Evolutionary conservation across 257 asterid genomes (phyloP), one percentile per base, ranked within the genome.

Genomic region (Nicotiana tomentosiformis): DNA sequence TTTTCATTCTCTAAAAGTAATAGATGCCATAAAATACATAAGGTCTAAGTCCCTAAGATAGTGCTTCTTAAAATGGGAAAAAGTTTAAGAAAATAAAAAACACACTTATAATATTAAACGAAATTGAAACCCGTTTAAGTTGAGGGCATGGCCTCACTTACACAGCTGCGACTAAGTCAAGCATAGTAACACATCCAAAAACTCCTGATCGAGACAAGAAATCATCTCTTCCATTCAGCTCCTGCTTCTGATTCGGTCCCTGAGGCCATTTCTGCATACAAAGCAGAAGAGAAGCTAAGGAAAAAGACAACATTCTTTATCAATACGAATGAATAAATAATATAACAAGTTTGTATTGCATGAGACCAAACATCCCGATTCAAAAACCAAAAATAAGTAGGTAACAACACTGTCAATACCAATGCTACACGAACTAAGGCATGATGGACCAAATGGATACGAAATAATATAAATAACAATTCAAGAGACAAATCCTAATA

Each of bases 171-270:
- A 88, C 86, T 84, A 91, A 93, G 86, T 90, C 89, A 90, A 87
- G 89, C 90, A 89, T 82, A 88, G 90, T 88, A 88, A 87, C 87
- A 91, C 85, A 89, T 85, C 82, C 86, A 88, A 82, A 87, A 76
- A 79, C 87, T 86, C 90, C 80, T 29, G 64, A 76, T 14, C 29
- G 64, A 51, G 43, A 76, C 29, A 80, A 66, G 67, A 72, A 76
- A 69, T 58, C 87, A 66, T 66, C 82, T 81, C 82, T 78, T 62
- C 65, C 86, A 70, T 26, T 93, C 91, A 91, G 90, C 97, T 92
- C 90, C 99, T 91, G 98, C 98, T 95, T 89, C 99, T 90, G 90
- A 94, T 95, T 64, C 98, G 90, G 4, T 93, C 97, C 88, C 94
- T 90, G 66, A 89, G 69, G 82, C 99, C 97, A 84, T 92, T 93